phyloP scores from a whole-genome alignment of 768 basidiomycete genomes.

The Fomitopsis serialis region DNA sequence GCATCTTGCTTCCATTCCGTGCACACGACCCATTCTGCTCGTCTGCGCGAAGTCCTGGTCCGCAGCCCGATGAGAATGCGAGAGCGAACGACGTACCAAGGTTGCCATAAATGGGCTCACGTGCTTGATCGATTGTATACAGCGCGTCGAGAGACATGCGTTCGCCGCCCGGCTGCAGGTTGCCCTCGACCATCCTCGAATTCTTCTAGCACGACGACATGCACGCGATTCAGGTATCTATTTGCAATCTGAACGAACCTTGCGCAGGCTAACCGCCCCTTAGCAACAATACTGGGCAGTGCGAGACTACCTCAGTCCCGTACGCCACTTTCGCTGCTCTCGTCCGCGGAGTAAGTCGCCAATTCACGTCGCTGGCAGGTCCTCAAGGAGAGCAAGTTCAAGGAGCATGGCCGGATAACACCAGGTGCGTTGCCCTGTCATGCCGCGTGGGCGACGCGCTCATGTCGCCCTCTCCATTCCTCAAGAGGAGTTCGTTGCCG shows the following conservation, averaged over 20 bases:
- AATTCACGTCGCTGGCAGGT: conserved; percentile 49
- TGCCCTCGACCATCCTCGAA: background rate
- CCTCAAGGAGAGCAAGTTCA: conserved; percentile 97
- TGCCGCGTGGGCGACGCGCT: conserved; percentile 5
- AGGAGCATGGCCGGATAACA: conserved; percentile 94
- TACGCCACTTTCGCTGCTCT: conserved; percentile 34
- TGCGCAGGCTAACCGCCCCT: background rate
- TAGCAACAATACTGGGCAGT: conserved; percentile 93
- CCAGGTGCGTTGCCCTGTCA: conserved; percentile 52
- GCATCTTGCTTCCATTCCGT: background rate
- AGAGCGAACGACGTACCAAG: background rate
- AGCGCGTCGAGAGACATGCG: conserved; percentile 2
- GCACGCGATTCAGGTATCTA: conserved; percentile 43
- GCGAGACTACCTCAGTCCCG: conserved; percentile 90
- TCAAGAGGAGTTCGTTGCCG: conserved; percentile 94
- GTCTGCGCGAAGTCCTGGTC: too few relatives aligned
- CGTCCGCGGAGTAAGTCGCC: conserved; percentile 28
- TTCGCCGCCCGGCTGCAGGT: conserved; percentile 3
- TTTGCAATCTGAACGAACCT: background rate
- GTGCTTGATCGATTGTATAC: conserved; percentile 12
- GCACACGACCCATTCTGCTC: too few relatives aligned
- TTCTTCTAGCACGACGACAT: conserved; percentile 22
- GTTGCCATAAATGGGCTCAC: conserved; percentile 2
- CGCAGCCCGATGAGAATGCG: too few relatives aligned
- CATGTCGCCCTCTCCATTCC: background rate